phyloP scores from a whole-genome alignment of 306 rosid species.

The Gastrolobium bilobum region DNA sequence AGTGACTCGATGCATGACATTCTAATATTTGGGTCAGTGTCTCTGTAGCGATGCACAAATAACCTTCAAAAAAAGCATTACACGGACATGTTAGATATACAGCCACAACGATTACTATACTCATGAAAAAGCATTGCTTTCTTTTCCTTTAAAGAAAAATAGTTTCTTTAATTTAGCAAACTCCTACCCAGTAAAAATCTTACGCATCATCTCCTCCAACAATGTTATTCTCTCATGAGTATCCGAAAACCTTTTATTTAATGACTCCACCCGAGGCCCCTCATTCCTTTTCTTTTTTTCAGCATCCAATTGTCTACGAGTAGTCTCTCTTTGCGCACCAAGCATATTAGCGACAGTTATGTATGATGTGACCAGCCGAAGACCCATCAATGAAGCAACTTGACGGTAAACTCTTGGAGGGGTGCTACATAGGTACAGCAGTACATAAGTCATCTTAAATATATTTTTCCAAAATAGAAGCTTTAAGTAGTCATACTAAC shows the following conservation, averaged over 20 bases:
- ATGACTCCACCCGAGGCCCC: slow-evolving; percentile 94
- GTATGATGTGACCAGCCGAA: slow-evolving; percentile 91
- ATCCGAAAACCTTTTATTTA: slow-evolving; percentile 80
- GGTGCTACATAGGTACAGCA: slow-evolving; percentile 70
- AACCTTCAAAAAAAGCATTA: slow-evolving; percentile 73
- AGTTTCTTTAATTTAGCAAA: slow-evolving; percentile 46
- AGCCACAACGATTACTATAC: slow-evolving; percentile 39
- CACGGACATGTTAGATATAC: slow-evolving; percentile 46
- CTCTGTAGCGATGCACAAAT: slow-evolving; percentile 98
- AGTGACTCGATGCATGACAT: slow-evolving; percentile 91
- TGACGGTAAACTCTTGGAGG: slow-evolving; percentile 99
- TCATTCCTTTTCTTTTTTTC: slow-evolving; percentile 91
- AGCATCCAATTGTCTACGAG: slow-evolving; percentile 96
- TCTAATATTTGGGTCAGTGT: slow-evolving; percentile 89
- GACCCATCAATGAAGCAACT: slow-evolving; percentile 93
- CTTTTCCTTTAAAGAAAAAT: slow-evolving; percentile 29
- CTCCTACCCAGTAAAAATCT: slow-evolving; percentile 93
- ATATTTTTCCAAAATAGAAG: slow-evolving; percentile 38
- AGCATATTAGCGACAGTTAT: slow-evolving; percentile 88
- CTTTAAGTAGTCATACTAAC: slow-evolving; percentile 60
- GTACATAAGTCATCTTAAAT: slow-evolving; percentile 42
- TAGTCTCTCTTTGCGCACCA: slow-evolving; percentile 90
- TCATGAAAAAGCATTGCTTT: slow-evolving; percentile 1
- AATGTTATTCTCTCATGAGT: slow-evolving; percentile 87
- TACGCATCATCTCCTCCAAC: slow-evolving; percentile 99